phyloP scores from a whole-genome alignment of 345 rosid genomes.

The Lepidium aucheri region DNA sequence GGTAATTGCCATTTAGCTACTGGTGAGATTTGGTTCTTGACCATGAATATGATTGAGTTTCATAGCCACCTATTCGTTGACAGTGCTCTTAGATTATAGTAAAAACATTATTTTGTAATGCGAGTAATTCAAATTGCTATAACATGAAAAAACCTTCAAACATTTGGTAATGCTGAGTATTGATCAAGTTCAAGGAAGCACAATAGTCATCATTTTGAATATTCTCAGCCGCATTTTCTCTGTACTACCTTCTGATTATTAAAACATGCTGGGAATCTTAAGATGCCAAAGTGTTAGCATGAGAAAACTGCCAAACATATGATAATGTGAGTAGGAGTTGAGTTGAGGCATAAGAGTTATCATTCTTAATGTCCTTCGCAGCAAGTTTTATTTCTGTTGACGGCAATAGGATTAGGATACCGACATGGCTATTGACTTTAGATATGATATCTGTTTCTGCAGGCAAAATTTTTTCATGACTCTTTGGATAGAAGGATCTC shows the following conservation, averaged over 20 bases:
- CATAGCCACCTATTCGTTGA: background rate
- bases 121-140: background rate
- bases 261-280: background rate
- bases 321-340: background rate
- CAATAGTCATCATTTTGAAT: background rate
- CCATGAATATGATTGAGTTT: background rate
- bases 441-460: conserved; percentile 10
- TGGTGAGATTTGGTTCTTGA: background rate
- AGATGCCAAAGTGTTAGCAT: background rate
- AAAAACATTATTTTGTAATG: background rate
- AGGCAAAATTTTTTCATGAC: conserved; percentile 62
- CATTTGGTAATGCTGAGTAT: background rate
- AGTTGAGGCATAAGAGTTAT: background rate
- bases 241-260: background rate
- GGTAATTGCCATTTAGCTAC: background rate
- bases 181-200: background rate
- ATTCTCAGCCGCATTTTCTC: background rate
- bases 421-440: background rate
- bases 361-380: background rate
- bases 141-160: background rate
- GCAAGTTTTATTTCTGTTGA: background rate
- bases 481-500: conserved; percentile 71
- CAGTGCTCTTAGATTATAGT: background rate
- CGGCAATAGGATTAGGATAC: background rate
- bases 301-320: background rate